These are phyloP conservation scores for Aspergillus indologenus DNA, from an alignment of 495 filamentous ascomycete species.

Conservation along the genomic window DNA sequence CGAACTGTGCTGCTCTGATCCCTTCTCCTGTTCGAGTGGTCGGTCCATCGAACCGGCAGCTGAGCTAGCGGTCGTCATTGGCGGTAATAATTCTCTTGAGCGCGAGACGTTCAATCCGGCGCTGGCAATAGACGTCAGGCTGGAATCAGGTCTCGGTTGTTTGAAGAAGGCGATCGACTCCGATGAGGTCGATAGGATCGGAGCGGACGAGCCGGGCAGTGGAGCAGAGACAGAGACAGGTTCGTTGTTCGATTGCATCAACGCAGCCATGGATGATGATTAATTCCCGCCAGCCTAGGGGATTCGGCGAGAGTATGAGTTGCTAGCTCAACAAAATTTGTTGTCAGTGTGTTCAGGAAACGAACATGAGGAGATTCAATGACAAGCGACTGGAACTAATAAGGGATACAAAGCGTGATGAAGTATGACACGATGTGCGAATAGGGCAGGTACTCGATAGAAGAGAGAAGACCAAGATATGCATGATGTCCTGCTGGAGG, in stretches of 20 bases:
- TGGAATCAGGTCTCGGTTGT: conserved; percentile 42
- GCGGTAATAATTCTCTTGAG: conserved; percentile 31
- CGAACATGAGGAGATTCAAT: conserved; percentile 46
- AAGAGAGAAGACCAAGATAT: conserved; percentile 6
- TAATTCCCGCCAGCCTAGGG: conserved; percentile 35
- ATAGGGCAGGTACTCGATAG: neutral
- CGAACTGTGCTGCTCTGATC: conserved; percentile 39
- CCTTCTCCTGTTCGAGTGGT: conserved; percentile 33
- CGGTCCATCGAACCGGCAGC: conserved; percentile 29
- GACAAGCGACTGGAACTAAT: neutral
- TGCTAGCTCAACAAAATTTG: conserved; percentile 58
- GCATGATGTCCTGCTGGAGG: conserved; percentile 8
- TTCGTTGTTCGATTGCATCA: conserved; percentile 48
- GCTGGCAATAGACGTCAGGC: conserved; percentile 45
- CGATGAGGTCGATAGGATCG: conserved; percentile 29
- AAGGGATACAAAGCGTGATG: conserved; percentile 3
- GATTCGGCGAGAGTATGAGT: conserved; percentile 50
- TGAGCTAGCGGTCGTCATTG: conserved; percentile 31
- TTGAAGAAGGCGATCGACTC: conserved; percentile 38
- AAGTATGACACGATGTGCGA: conserved; percentile 1
- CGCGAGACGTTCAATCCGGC: conserved; percentile 46
- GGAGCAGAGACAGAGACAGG: conserved; percentile 41
- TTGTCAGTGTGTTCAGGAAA: conserved; percentile 55
- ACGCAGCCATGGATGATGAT: conserved; percentile 45
- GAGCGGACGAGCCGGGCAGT: conserved; percentile 26